A percentile compares a stretch with the other conserved stretches of the same genome.
phyloP scores from a whole-genome alignment of 1,284 basidiomycete species.

The Sporisorium graminicola region DNA sequence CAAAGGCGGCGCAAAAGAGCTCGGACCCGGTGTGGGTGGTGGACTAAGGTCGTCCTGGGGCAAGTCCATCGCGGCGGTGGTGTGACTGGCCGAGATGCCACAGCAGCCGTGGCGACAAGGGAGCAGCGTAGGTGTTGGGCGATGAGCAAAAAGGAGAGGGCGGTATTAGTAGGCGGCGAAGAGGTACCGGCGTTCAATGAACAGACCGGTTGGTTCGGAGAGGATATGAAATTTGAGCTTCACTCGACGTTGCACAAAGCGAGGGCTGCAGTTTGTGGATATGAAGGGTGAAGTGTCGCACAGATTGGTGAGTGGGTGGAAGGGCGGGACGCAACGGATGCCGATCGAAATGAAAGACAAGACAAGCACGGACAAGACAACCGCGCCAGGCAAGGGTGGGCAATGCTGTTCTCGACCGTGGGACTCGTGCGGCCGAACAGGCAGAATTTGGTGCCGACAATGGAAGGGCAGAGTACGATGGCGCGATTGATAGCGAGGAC shows the following conservation, averaged over 20 bases:
- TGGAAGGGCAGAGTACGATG: background rate
- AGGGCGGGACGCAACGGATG: background rate
- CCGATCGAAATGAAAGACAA: conserved; percentile 3
- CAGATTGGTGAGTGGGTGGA: background rate
- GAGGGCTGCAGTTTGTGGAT: conserved; percentile 4
- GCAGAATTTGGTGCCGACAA: background rate
- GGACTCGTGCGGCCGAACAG: background rate
- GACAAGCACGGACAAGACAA: too few relatives aligned
- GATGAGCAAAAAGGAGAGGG: background rate
- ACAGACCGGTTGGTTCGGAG: background rate
- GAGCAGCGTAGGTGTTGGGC: background rate
- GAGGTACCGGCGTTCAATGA: conserved; percentile 1
- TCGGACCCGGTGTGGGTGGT: conserved; percentile 45
- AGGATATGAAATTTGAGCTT: background rate
- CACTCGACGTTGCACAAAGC: background rate
- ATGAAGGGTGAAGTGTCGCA: conserved; percentile 4
- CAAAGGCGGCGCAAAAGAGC: conserved; percentile 35
- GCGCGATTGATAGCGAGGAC: background rate
- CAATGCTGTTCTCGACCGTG: background rate
- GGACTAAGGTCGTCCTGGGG: conserved; percentile 25
- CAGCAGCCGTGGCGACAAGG: background rate
- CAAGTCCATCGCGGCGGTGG: conserved; percentile 15
- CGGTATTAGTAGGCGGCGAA: conserved; percentile 11
- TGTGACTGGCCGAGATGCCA: background rate
- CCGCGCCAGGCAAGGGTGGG: background rate